These are phyloP conservation scores for Pichia sp. DNA, from an alignment of 1,139 yeast genomes.

Conservation along the genomic window DNA sequence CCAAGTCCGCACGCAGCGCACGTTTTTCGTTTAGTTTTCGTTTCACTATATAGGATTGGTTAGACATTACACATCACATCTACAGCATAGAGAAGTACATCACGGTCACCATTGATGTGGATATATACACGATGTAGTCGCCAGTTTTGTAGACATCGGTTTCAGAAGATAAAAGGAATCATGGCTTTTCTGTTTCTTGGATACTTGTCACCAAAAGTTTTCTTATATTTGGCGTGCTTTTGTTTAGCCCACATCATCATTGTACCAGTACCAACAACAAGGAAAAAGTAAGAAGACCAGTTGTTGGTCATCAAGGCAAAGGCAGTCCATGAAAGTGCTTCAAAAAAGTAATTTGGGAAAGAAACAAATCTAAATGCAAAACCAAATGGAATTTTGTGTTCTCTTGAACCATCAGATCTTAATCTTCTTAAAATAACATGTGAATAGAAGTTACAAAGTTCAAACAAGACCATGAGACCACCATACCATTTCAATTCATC, in stretches of 20 bases:
- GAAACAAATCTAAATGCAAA: conserved; percentile 33
- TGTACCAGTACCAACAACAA: conserved; percentile 64
- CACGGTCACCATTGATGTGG: no score
- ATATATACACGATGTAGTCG: no score
- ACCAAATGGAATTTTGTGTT: conserved; percentile 48
- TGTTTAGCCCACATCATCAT: conserved; percentile 77
- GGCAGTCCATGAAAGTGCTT: conserved; percentile 65
- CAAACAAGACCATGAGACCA: conserved; percentile 57
- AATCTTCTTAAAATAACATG: conserved; percentile 58
- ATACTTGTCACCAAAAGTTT: conserved; percentile 68
- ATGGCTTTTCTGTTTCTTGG: conserved; percentile 64
- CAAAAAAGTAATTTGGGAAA: conserved; percentile 86
- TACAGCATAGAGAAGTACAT: no score
- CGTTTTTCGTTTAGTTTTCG: no score
- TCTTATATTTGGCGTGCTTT: conserved; percentile 61
- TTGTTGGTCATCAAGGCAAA: conserved; percentile 70
- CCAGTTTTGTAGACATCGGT: neutral
- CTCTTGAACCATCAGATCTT: conserved; percentile 45
- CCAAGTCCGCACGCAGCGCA: no score
- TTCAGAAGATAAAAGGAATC: conserved; percentile 48
- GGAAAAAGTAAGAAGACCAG: conserved; percentile 68
- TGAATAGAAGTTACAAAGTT: conserved; percentile 63
- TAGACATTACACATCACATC: no score
- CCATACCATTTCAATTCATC: conserved; percentile 30
- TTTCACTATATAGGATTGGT: no score